Evolutionary conservation across 495 filamentous ascomycete species (phyloP).

Genomic region (Glarea lozoyensis): DNA sequence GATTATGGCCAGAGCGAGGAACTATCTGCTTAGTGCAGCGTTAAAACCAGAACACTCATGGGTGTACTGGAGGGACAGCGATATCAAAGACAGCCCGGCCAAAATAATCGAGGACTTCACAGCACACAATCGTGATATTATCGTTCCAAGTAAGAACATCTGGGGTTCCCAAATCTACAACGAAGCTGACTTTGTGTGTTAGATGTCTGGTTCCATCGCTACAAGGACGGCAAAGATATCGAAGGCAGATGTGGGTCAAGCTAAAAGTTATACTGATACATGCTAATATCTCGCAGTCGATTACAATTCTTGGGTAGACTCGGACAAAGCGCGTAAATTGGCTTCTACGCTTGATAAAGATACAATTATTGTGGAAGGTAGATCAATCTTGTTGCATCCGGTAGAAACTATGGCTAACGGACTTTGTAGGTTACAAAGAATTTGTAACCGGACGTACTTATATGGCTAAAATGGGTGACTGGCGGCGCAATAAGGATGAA

Average conservation of each 20-base stretch:
- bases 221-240: conserved; percentile 71
- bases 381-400: conserved; percentile 7
- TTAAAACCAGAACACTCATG: conserved; percentile 91
- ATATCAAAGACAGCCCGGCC: conserved; percentile 83
- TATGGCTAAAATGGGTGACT: conserved; percentile 82
- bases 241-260: conserved; percentile 78
- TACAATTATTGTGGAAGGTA: conserved; percentile 78
- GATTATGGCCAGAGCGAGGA: conserved; percentile 80
- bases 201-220: conserved; percentile 99
- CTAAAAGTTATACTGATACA: not conserved
- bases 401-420: conserved; percentile 4
- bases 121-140: conserved; percentile 82
- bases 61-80: conserved; percentile 98
- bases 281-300: conserved; percentile 53
- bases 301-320: conserved; percentile 99
- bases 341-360: conserved; percentile 66
- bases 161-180: not conserved
- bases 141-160: conserved; percentile 97
- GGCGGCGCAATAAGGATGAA: conserved; percentile 81
- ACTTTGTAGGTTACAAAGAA: conserved; percentile 69
- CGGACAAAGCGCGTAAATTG: conserved; percentile 68
- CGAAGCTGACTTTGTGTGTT: conserved; percentile 9
- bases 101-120: conserved; percentile 92
- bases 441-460: conserved; percentile 82
- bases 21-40: conserved; percentile 79